Conservation (phyloP, 345 rosid genomes). For the Rhizophora apiculata region DNA sequence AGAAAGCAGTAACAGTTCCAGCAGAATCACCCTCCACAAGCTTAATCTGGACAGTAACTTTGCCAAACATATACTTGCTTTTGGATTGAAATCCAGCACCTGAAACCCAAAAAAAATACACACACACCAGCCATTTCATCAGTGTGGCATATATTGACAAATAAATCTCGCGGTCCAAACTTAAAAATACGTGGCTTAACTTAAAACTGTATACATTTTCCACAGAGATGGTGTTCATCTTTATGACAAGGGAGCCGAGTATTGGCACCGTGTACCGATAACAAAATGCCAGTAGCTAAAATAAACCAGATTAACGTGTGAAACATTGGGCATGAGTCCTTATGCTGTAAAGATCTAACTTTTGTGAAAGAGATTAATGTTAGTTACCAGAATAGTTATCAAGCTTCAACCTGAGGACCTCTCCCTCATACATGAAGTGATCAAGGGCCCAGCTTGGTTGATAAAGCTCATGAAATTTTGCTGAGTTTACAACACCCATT, state of each 20-base stretch:
- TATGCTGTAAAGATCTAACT: no score
- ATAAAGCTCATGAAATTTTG: conserved; percentile 69
- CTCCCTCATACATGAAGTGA: conserved; percentile 77
- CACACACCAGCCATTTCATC: not conserved
- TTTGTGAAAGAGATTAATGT: not conserved
- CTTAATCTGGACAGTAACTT: conserved; percentile 79
- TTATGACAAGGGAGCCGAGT: no score
- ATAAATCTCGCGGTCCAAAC: no score
- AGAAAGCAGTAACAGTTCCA: conserved; percentile 96
- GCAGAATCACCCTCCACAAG: conserved; percentile 98
- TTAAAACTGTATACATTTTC: no score
- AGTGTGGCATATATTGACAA: not conserved
- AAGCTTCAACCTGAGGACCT: conserved; percentile 78
- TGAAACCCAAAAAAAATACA: conserved; percentile 25
- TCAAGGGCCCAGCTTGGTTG: conserved; percentile 88
- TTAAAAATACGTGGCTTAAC: not conserved
- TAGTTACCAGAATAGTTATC: conserved; percentile 82
- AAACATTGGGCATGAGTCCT: no score
- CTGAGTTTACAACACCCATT: conserved; percentile 37
- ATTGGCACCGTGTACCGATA: no score
- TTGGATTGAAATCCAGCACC: conserved; percentile 95
- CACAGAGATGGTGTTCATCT: no score
- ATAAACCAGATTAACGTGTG: not conserved
- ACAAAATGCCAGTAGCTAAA: not conserved
- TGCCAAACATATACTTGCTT: conserved; percentile 86